Percentiles rank a stretch among this genome's conserved stretches.
These are phyloP conservation scores for Tolypocladium ovalisporum DNA, from an alignment of 2,329 filamentous ascomycete genomes.

Conservation along the genomic window DNA sequence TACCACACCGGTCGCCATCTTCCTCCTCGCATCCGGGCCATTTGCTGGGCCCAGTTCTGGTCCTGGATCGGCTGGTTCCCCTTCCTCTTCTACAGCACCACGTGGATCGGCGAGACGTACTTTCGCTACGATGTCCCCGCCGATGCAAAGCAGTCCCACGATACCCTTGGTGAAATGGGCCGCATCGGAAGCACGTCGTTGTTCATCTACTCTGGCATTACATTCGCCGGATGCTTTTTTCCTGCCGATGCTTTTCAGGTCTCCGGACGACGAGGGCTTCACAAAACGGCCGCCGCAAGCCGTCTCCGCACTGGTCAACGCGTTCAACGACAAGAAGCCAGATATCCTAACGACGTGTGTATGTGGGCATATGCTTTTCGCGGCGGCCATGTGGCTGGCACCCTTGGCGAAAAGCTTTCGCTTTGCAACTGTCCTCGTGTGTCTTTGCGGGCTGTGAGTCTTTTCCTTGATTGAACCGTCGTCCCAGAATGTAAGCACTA, in stretches of 20 bases:
- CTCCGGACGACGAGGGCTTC: constrained; percentile 56
- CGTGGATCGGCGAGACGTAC: constrained; percentile 95
- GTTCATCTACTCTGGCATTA: constrained; percentile 80
- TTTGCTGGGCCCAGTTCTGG: constrained; percentile 95
- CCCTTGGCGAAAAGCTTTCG: constrained; percentile 73
- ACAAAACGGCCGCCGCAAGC: constrained; percentile 67
- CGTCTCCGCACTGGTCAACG: constrained; percentile 52
- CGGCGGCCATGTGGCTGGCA: constrained; percentile 71
- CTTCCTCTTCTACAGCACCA: constrained; percentile 92
- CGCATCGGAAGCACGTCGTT: constrained; percentile 80
- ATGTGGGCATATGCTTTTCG: constrained; percentile 70
- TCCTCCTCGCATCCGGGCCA: constrained; percentile 75
- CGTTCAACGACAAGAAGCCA: constrained; percentile 59
- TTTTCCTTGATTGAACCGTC: not conserved
- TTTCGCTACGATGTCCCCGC: constrained; percentile 75
- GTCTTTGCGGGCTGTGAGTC: constrained; percentile 67
- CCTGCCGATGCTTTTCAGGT: constrained; percentile 69
- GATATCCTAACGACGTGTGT: constrained; percentile 80
- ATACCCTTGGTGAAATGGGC: constrained; percentile 80
- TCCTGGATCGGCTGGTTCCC: constrained; percentile 99
- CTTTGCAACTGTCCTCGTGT: constrained; percentile 75
- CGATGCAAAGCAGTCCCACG: constrained; percentile 47
- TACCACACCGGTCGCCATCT: constrained; percentile 66
- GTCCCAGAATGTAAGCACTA: not conserved
- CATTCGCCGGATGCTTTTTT: constrained; percentile 70